These are phyloP conservation scores for Novymonas esmeraldas DNA, from an alignment of 208 protist genomes.

Conservation along the genomic window DNA sequence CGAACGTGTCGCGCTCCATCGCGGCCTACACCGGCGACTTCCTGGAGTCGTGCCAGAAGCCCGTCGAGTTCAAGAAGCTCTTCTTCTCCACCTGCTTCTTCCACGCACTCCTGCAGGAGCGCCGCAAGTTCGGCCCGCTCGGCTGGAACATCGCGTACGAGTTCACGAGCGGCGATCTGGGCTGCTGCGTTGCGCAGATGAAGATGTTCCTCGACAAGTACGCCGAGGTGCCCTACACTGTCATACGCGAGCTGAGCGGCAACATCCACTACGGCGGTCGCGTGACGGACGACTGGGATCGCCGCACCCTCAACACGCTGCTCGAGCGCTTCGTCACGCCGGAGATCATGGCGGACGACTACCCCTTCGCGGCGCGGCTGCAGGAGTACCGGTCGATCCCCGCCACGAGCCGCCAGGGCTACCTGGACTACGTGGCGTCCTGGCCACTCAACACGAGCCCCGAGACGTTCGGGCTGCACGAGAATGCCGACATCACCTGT, in stretches of 20 bases:
- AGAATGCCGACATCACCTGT: slow-evolving; percentile 98
- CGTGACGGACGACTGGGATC: slow-evolving; percentile 99
- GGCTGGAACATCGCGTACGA: slow-evolving; percentile 99
- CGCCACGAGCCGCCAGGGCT: slow-evolving; percentile 75
- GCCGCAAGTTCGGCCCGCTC: slow-evolving; percentile 98
- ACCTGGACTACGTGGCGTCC: slow-evolving; percentile 89
- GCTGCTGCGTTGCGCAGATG: slow-evolving; percentile 93
- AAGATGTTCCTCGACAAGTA: slow-evolving; percentile 98
- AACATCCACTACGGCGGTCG: slow-evolving; percentile 99
- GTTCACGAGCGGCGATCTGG: slow-evolving; percentile 97
- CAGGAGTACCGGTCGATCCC: slow-evolving; percentile 86
- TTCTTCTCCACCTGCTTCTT: slow-evolving; percentile 98
- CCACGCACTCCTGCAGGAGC: slow-evolving; percentile 97
- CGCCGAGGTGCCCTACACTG: slow-evolving; percentile 96
- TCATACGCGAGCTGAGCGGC: slow-evolving; percentile 96
- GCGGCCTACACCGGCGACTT: slow-evolving; percentile 85
- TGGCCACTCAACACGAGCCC: slow-evolving; percentile 96
- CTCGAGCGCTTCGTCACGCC: slow-evolving; percentile 92
- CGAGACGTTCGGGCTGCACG: slow-evolving; percentile 97
- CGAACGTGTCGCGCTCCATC: slow-evolving; percentile 95
- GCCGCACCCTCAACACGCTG: slow-evolving; percentile 94
- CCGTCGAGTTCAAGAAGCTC: slow-evolving; percentile 93
- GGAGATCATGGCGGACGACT: slow-evolving; percentile 92
- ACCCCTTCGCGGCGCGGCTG: slow-evolving; percentile 83
- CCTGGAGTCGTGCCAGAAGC: slow-evolving; percentile 88